Evolutionary conservation across 805 yeast genomes (phyloP), one percentile per base, ranked within the genome.

Genomic region (Lachancea meyersii): DNA sequence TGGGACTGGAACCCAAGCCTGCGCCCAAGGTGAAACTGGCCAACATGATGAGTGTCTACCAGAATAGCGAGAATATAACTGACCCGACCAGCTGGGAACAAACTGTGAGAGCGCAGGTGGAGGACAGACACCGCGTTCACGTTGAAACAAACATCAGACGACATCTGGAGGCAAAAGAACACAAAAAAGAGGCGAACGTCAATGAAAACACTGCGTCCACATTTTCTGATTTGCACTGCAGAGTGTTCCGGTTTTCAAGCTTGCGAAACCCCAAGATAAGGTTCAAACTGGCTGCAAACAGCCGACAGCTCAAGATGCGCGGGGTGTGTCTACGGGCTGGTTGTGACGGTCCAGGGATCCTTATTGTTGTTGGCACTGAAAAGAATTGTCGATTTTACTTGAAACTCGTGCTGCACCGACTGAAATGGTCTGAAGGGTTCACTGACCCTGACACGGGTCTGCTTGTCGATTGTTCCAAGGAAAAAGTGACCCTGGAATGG

Each of bases 1-100:
- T 86, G 4, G 98, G 98, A 0, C 64, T 89, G 16, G 86, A 82
- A 36, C 83, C 95, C 0, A 82, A 95, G 4, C 96, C 96, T 0
- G 82, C 82, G 5, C 95, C 96, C 2, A 93, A 91, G 61, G 83
- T 93, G 20, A 86, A 83, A 54, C 68, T 87, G 34, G 77, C 82
- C 33, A 93, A 91, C 58, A 71, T 93, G 61, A 86, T 87, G 88
- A 82, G 75, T 52, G 95, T 87, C 0, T 67, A 84, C 38, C 64
- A 60, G 44, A 86, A 97, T 2, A 79, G 85, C 52, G 94, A 86
- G 45, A 86, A 93, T 5, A 82, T 89, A 37, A 71, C 75, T 46
- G 95, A 93, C 57, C 97, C 98, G 1, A 91, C 97, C 0, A 77
- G 77, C 3, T 81, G 88, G 51, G 98, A 91, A 55, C 69, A 71